Evolutionary conservation across 2,329 filamentous ascomycete species (phyloP).

Genomic region (Fusarium sp.): DNA sequence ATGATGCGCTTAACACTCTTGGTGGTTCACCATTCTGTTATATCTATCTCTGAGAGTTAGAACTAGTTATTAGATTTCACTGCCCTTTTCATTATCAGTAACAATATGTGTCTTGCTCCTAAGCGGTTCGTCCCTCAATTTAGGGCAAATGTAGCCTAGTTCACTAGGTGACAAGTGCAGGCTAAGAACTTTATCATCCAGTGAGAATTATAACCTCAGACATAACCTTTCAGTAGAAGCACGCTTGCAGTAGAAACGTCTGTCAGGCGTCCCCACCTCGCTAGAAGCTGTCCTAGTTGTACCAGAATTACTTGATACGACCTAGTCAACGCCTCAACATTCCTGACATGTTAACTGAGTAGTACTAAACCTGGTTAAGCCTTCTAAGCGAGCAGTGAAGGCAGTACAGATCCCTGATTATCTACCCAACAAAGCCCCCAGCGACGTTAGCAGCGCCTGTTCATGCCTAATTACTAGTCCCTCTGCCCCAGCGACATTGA

Average conservation of each 20-base stretch:
- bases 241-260: no score
- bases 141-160: no score
- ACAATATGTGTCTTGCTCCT: no score
- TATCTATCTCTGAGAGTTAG: background rate
- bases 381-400: background rate
- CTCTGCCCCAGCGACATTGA: background rate
- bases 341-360: background rate
- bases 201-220: fast-evolving
- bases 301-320: background rate
- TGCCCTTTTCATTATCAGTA: no score
- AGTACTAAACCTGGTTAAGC: background rate
- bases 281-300: background rate
- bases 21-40: background rate
- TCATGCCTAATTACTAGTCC: background rate
- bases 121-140: no score
- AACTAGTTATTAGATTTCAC: no score
- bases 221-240: background rate
- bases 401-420: background rate
- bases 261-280: background rate
- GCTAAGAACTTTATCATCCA: background rate
- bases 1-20: background rate
- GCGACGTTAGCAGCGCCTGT: background rate
- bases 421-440: background rate
- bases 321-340: background rate
- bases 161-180: fast-evolving